Base-by-base conservation (phyloP, 176 grass and related monocot genomes). In the Triticum monococcum region DNA sequence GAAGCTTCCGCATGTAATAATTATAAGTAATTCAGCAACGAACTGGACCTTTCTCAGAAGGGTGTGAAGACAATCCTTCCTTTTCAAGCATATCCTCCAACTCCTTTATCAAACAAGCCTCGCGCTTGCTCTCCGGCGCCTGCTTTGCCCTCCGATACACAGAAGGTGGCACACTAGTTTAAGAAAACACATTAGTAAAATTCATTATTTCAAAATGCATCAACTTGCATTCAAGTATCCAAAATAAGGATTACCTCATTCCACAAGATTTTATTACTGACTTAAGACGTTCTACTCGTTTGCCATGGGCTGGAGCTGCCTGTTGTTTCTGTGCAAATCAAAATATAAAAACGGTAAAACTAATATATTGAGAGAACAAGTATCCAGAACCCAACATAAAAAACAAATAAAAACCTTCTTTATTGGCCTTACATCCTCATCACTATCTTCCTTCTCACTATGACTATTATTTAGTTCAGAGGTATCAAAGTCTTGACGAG, bases 231-330 rank as follows among this genome's bases (percentile, higher is more conserved):
- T 63, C 68, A 62, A 88, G 75, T 43, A 87, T 79, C 59, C 10
- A 43, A 56, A 88, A 74, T 89, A 98, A 72, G 72, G 16, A 30
- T 52, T 75, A 75, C 97, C 87, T 84, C 79, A 93, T 89, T 82
- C 97, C 97, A 86, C 97, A 99, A 50, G 94, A 96, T 86, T 99
- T 99, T 72, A 99, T 94, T 83, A 96, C 90, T n/a, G 92, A 96
- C 73, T 96, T 99, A 23, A 99, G 87, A 66, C 69, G 88, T 78
- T 96, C 97, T 68, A 94, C 92, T 52, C 81, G 85, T 89, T 92
- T 99, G 52, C 97, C 94, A 72, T 96, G 90, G 50, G 81, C 80
- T 84, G 91, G 89, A 69, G 87, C 52, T 68, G 61, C 73, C 82
- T 93, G 93, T 83, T 33, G 84, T 86, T 91, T 82, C 80, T 99